phyloP scores from a whole-genome alignment of 345 rosid species.

The Eucalyptus caleyi region DNA sequence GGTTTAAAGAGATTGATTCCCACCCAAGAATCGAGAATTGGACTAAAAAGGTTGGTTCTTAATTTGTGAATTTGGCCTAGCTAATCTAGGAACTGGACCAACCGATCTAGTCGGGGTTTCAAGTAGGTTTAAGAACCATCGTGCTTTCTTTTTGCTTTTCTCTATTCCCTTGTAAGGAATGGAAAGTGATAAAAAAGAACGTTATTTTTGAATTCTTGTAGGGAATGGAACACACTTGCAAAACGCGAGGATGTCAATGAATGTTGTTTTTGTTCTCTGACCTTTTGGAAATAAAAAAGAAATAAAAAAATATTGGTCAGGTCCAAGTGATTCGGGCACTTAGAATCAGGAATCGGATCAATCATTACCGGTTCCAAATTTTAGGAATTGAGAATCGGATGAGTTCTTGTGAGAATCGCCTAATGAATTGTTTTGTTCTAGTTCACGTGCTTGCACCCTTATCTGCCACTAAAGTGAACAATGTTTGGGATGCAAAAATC shows the following conservation, averaged over 20 bases:
- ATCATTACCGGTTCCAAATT: background rate
- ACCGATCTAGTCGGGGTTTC: no score
- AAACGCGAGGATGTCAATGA: background rate
- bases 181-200: background rate
- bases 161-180: background rate
- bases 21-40: accelerated
- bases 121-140: background rate
- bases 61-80: background rate
- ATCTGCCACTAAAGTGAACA: background rate
- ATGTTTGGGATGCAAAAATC: background rate
- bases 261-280: background rate
- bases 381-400: accelerated
- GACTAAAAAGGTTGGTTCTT: background rate
- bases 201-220: background rate
- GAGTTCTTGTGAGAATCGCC: no score
- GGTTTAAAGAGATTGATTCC: background rate
- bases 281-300: background rate
- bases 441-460: background rate
- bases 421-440: accelerated
- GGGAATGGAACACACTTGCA: background rate
- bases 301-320: background rate
- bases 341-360: accelerated
- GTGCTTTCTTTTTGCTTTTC: background rate
- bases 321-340: accelerated
- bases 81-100: no score